Evolutionary conservation across 257 asterid genomes (phyloP), one percentile per base, ranked within the genome.

Genomic region (Vinca minor): DNA sequence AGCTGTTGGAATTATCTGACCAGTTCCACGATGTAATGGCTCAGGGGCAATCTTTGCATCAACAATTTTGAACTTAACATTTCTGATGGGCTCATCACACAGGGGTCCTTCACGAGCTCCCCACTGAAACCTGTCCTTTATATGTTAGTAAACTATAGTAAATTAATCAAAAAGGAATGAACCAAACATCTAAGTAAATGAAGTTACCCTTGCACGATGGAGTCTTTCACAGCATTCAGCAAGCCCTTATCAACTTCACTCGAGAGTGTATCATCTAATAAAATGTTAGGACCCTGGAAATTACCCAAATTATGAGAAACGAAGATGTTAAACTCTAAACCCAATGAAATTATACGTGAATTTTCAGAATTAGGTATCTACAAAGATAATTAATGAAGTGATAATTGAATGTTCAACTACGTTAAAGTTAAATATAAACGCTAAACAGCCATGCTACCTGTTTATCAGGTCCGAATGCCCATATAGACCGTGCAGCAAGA

Each of bases 21-120:
- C 96, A 21, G 98, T 87, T 69, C 96, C 96, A 58, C 96, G 98
- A 66, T 92, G 78, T 78, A 92, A 76, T 47, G 98, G 98, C 83
- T 92, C 98, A 11, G 91, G 85, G 54, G 98, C 98, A 73, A 92
- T 83, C 77, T 92, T 87, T 46, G 96, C 96, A 73, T 92, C 96
- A 56, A 89, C 98, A 59, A 89, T 92, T 76, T 92, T 89, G 79
- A 92, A 92, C 73, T 92, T 92, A 25, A 92, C 98, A 70, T 89
- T 89, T 78, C 98, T 85, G 60, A 92, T 92, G 52, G 98, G 98
- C 84, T 92, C 98, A 29, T 92, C 98, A 63, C 98, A 92, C 8
- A 92, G 93, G 14, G 98, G 98, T 25, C 98, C 98, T 77, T 92
- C 98, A 59, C 98, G 88, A 73, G 98, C 98, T 28, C 98, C 98